Evolutionary conservation across 2,329 filamentous ascomycete species (phyloP), one percentile per base, ranked within the genome.

Genomic region (Colletotrichum navitas): DNA sequence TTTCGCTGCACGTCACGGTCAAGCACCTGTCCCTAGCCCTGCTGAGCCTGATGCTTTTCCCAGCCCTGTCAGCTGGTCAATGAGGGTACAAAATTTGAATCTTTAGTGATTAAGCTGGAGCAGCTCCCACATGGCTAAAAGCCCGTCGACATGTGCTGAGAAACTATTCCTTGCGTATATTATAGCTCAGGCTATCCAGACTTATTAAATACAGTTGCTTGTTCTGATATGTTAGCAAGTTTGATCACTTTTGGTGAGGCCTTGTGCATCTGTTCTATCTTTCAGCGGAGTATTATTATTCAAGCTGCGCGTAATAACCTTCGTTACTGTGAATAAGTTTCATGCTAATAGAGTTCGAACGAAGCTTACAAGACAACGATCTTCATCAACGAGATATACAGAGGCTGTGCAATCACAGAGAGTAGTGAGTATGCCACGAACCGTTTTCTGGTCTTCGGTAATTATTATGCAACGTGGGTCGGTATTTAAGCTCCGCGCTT

Each of bases 401-500:
- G 43, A 11, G 8, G 8, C 18, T 11, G 2, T 43, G 21, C 21
- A 3, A 45, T n/a, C 43, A 45, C 43, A 45, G 1, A 45, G 6
- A 10, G 43, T 4, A 3, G 7, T 45, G 7, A n/a, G 8, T 18
- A 10, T 45, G 18, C 43, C 18, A n/a, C 43, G 10, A n/a, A 4
- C 43, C 18, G 43, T n/a, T 41, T 41, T 56, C 36, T 26, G 41
- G 26, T 24, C 16, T 16, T 51, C 32, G 45, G 59, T 10, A 29
- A 51, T 51, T 51, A 32, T 24, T 21, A 24, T 47, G 58, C 3
- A n/a, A 47, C 6, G 45, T 2, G 8, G 10, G 41, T 63, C 32
- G 45, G 60, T 26, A 36, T 63, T 63, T 63, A 63, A 45, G 26
- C 60, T 49, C 60, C 45, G 21, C 34, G 45, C 18, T 63, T 43